Conservation (phyloP, 192 early-diverging fungal genomes). For the Backusella liffmaniae region DNA sequence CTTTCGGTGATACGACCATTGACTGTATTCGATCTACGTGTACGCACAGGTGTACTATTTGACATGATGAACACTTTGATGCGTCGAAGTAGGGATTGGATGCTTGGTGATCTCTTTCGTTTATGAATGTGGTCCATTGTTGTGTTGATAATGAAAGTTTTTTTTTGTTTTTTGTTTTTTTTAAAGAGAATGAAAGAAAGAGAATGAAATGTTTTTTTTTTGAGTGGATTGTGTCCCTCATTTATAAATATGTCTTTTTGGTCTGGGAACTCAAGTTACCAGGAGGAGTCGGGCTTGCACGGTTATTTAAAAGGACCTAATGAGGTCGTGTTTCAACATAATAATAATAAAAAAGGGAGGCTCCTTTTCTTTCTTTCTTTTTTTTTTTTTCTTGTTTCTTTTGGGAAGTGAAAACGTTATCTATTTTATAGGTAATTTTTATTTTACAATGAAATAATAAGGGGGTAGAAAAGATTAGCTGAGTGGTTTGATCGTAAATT, state of each 20-base stretch:
- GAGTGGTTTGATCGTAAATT: neutral
- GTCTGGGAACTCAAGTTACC: neutral
- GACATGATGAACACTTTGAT: slow-evolving; percentile 5
- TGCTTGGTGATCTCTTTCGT: neutral
- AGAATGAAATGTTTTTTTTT: neutral
- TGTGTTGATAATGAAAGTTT: neutral
- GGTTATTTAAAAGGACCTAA: neutral
- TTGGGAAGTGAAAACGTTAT: neutral
- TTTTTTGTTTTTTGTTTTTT: neutral
- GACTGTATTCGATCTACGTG: neutral
- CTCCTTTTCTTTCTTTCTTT: neutral
- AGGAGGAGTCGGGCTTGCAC: neutral
- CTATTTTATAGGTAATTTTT: neutral
- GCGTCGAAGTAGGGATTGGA: neutral
- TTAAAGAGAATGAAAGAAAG: neutral
- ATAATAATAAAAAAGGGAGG: neutral
- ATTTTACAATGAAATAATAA: neutral
- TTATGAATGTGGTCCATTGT: neutral
- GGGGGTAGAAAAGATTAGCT: neutral
- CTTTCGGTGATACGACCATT: neutral
- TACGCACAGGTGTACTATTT: neutral
- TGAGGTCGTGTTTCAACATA: neutral
- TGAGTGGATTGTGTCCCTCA: neutral
- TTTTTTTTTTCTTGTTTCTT: neutral
- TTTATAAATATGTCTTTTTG: neutral